These are phyloP conservation scores for Phytophthora fragariae DNA, from an alignment of 352 stramenopile species.

Conservation along the genomic window DNA sequence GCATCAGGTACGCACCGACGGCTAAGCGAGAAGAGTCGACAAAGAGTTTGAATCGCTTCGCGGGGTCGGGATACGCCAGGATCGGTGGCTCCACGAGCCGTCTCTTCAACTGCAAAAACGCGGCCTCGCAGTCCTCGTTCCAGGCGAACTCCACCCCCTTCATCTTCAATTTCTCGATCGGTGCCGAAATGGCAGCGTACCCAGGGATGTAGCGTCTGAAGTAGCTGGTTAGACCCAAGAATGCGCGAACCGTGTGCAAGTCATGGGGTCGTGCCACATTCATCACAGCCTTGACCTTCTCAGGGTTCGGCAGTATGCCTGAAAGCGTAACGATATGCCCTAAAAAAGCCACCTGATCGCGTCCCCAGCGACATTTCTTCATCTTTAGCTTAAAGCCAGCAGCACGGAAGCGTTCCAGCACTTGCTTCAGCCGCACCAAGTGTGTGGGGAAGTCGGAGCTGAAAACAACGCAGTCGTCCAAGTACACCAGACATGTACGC, in stretches of 20 bases:
- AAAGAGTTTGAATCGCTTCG: no score
- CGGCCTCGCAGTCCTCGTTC: no score
- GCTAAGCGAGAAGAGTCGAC: no score
- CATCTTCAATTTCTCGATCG: no score
- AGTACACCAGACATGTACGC: no score
- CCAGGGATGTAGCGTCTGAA: slow-evolving; percentile 8
- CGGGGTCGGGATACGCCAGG: no score
- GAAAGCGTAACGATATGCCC: slow-evolving; percentile 5
- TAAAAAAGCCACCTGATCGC: slow-evolving; percentile 9
- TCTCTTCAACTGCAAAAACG: no score
- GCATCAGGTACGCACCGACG: no score
- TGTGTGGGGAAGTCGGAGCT: slow-evolving; percentile 4
- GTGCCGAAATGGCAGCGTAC: not conserved
- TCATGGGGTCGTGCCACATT: slow-evolving; percentile 3
- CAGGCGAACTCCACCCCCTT: no score
- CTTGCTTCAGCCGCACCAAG: not conserved
- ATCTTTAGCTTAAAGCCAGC: slow-evolving; percentile 13
- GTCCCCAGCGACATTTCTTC: slow-evolving; percentile 14
- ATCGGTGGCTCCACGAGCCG: no score
- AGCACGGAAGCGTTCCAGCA: not conserved
- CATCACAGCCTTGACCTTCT: slow-evolving; percentile 15
- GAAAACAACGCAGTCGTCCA: not conserved
- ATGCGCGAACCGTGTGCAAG: not conserved
- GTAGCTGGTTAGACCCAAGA: not conserved
- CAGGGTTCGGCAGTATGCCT: slow-evolving; percentile 1